phyloP scores from a whole-genome alignment of 768 basidiomycete species.

The Tylopilus intermedius region DNA sequence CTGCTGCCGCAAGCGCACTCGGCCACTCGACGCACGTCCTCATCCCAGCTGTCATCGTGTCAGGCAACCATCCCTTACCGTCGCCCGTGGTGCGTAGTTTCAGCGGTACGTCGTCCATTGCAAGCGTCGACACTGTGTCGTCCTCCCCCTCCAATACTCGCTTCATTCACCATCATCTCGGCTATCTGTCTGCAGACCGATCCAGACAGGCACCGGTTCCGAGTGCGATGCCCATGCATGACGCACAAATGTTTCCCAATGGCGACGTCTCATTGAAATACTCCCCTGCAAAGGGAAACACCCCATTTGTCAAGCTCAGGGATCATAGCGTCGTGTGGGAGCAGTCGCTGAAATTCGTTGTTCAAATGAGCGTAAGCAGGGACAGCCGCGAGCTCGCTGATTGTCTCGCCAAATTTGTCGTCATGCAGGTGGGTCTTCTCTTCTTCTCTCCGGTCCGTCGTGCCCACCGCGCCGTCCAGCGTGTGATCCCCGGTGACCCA shows the following conservation, averaged over 20 bases:
- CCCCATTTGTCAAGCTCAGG: slow-evolving; percentile 52
- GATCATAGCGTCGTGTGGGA: slow-evolving; percentile 66
- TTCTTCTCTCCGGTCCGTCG: background rate
- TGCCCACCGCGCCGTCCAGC: slow-evolving; percentile 29
- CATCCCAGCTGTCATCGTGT: slow-evolving; percentile 29
- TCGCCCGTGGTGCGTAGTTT: slow-evolving; percentile 13
- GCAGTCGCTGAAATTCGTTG: slow-evolving; percentile 48
- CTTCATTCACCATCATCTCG: slow-evolving; percentile 3
- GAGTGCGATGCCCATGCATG: background rate
- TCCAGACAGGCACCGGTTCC: slow-evolving; percentile 10
- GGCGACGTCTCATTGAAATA: background rate
- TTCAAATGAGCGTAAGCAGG: slow-evolving; percentile 59
- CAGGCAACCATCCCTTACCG: slow-evolving; percentile 16
- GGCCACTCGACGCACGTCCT: background rate
- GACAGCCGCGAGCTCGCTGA: slow-evolving; percentile 45
- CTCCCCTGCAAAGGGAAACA: slow-evolving; percentile 53
- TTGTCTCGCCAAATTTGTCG: slow-evolving; percentile 58
- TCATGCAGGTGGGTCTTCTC: slow-evolving; percentile 43
- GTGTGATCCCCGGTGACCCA: slow-evolving; percentile 53
- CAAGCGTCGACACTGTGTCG: slow-evolving; percentile 20
- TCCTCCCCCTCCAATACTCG: slow-evolving; percentile 12
- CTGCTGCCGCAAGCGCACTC: background rate
- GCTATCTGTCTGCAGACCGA: slow-evolving; percentile 29
- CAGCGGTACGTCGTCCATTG: slow-evolving; percentile 21
- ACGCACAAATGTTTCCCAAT: background rate